Percentiles rank a stretch among this genome's conserved stretches.
phyloP scores from a whole-genome alignment of 768 basidiomycete species.

The Mrakia frigida region DNA sequence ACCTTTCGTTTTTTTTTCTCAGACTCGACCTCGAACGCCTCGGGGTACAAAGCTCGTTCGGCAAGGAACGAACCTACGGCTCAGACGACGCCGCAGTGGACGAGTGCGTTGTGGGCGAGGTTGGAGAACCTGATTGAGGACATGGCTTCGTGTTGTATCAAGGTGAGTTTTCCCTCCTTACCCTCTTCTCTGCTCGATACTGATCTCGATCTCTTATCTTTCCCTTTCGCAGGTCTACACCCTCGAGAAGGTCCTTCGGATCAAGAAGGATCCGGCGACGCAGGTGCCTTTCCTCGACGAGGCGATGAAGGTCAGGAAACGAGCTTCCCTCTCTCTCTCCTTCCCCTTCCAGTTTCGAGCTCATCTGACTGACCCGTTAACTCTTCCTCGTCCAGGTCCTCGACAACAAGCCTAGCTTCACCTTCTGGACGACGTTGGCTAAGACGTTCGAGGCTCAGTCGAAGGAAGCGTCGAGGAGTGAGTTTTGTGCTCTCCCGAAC shows the following conservation, averaged over 20 bases:
- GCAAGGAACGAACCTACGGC: slow-evolving; percentile 74
- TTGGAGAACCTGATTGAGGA: slow-evolving; percentile 80
- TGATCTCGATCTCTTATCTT: neutral
- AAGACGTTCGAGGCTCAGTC: slow-evolving; percentile 75
- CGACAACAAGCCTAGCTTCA: slow-evolving; percentile 84
- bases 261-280: slow-evolving; percentile 77
- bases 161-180: slow-evolving; percentile 50
- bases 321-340: neutral
- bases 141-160: slow-evolving; percentile 84
- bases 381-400: slow-evolving; percentile 54
- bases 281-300: slow-evolving; percentile 82
- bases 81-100: slow-evolving; percentile 81
- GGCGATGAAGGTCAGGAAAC: slow-evolving; percentile 71
- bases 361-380: neutral
- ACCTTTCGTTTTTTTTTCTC: neutral
- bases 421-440: slow-evolving; percentile 82
- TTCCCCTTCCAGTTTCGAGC: neutral
- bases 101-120: slow-evolving; percentile 70
- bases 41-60: slow-evolving; percentile 65
- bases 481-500: neutral
- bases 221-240: slow-evolving; percentile 67
- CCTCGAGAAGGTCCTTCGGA: slow-evolving; percentile 82
- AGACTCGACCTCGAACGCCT: slow-evolving; percentile 36
- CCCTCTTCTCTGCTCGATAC: neutral
- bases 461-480: slow-evolving; percentile 74